Conservation (phyloP, 768 basidiomycete species). For the Collybia nuda region DNA sequence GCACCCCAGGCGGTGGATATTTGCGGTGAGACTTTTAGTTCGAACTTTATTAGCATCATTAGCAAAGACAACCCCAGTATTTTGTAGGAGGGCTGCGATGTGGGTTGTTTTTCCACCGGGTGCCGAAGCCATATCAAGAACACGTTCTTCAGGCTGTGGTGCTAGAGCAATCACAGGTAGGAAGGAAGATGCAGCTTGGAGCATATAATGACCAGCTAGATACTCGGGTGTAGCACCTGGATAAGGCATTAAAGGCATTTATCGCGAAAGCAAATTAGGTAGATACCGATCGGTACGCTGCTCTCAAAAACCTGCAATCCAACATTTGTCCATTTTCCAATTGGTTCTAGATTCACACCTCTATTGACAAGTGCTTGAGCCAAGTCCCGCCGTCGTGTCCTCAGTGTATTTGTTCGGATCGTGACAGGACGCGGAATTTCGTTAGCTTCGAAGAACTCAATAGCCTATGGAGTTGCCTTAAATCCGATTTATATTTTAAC, state of each 20-base stretch:
- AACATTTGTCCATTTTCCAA: conserved; percentile 99
- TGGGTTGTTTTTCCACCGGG: conserved; percentile 99
- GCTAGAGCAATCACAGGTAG: conserved; percentile 96
- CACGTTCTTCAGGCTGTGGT: conserved; percentile 90
- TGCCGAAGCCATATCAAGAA: conserved; percentile 98
- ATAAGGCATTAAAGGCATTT: not conserved
- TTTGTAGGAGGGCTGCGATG: conserved; percentile 94
- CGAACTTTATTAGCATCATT: conserved; percentile 95
- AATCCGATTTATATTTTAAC: conserved; percentile 6
- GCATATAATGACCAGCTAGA: conserved; percentile 98
- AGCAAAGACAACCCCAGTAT: conserved; percentile 96
- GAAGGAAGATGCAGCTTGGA: conserved; percentile 98
- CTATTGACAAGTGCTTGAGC: conserved; percentile 93
- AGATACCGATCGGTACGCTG: conserved; percentile 88
- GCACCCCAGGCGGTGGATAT: conserved; percentile 95
- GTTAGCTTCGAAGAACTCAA: conserved; percentile 98
- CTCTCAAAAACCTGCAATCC: conserved; percentile 99
- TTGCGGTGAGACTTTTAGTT: conserved; percentile 95
- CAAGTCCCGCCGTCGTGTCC: conserved; percentile 89
- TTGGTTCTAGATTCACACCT: conserved; percentile 96
- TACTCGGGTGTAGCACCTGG: conserved; percentile 96
- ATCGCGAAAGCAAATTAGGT: not conserved
- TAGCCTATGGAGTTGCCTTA: conserved; percentile 55
- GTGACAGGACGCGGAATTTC: conserved; percentile 96
- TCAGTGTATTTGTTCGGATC: conserved; percentile 95